These are phyloP conservation scores for Heliamphora exappendiculata DNA, from an alignment of 148 eudicot genomes.

Conservation along the genomic window DNA sequence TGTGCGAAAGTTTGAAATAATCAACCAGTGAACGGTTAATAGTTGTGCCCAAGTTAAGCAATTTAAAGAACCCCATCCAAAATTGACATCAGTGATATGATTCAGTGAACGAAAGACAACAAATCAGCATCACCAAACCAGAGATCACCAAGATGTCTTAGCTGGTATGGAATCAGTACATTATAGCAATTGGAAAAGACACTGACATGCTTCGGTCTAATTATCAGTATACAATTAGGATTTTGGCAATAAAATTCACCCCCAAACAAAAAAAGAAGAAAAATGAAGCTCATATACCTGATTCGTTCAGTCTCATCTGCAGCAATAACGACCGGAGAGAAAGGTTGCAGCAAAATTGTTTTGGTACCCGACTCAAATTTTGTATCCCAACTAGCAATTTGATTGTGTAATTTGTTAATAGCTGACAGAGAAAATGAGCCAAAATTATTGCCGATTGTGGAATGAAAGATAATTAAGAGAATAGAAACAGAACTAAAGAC, in stretches of 20 bases:
- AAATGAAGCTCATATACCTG: constrained; percentile 39
- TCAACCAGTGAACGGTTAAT: not conserved
- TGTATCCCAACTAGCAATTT: constrained; percentile 97
- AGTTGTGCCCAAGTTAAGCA: not conserved
- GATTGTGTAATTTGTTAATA: constrained; percentile 64
- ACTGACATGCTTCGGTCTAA: not conserved
- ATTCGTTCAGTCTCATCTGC: constrained; percentile 81
- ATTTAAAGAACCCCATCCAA: not conserved
- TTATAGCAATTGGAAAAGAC: not conserved
- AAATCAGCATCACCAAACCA: not conserved
- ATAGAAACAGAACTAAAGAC: not conserved
- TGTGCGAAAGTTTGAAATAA: not conserved
- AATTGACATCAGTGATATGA: not conserved
- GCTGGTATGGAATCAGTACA: not conserved
- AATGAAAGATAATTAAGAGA: not conserved
- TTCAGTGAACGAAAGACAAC: not conserved
- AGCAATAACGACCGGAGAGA: constrained; percentile 76
- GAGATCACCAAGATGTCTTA: not conserved
- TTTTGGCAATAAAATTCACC: not conserved
- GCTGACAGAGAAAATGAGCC: constrained; percentile 34
- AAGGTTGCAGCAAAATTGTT: constrained; percentile 71
- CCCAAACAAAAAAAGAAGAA: not conserved
- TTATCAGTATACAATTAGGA: not conserved
- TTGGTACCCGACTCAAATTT: constrained; percentile 76
- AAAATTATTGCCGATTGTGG: not conserved